These are phyloP conservation scores for Asterionellopsis glacialis DNA, from an alignment of 108 stramenopile species.

Conservation along the genomic window DNA sequence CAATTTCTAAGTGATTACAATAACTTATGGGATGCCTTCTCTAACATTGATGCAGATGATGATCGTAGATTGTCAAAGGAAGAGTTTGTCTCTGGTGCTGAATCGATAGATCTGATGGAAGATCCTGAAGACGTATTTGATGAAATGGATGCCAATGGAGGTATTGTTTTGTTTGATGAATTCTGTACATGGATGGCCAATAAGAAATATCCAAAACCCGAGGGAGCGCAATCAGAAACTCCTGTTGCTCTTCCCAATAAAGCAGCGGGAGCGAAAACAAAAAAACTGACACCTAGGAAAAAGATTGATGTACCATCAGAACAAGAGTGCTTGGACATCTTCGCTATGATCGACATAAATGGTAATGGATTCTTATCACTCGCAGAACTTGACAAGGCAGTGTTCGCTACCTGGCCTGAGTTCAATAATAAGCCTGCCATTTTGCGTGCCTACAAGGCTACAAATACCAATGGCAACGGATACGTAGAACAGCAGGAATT, in stretches of 20 bases:
- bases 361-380: conserved; percentile 13
- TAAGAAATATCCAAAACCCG: neutral
- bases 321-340: conserved; percentile 9
- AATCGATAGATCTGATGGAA: conserved; percentile 1
- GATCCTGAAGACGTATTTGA: conserved; percentile 22
- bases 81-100: conserved; percentile 17
- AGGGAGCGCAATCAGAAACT: too few relatives aligned
- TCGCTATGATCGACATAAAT: conserved; percentile 14
- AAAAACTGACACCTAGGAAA: too few relatives aligned
- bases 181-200: conserved; percentile 30
- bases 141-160: conserved; percentile 28
- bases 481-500: conserved; percentile 16
- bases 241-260: too few relatives aligned
- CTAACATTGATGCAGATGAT: conserved; percentile 8
- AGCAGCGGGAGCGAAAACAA: too few relatives aligned
- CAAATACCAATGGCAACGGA: conserved; percentile 9
- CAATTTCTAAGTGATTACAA: conserved; percentile 12
- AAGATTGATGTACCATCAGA: neutral
- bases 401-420: conserved; percentile 7
- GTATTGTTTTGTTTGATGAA: conserved; percentile 34
- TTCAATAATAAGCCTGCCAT: conserved; percentile 22
- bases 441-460: conserved; percentile 22
- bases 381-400: conserved; percentile 18
- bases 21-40: conserved; percentile 14
- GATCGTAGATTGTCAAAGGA: conserved; percentile 18